phyloP scores from a whole-genome alignment of 352 stramenopile species.

The Halophytophthora polymorphica region DNA sequence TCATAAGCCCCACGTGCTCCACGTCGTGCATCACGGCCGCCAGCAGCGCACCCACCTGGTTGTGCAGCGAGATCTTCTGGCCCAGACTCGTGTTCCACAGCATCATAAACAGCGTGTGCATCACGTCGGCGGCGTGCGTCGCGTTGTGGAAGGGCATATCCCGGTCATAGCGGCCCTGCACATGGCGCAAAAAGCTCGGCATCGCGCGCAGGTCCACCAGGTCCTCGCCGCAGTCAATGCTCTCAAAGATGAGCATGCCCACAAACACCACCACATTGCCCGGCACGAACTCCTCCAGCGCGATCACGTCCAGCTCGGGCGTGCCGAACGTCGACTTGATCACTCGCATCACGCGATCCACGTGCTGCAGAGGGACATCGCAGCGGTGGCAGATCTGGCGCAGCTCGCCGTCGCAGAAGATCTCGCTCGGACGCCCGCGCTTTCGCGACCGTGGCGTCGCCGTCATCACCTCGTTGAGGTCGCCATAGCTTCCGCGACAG shows the following conservation, averaged over 20 bases:
- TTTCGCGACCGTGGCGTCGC: conserved; percentile 46
- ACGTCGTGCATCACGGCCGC: conserved; percentile 82
- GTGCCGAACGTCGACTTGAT: conserved; percentile 59
- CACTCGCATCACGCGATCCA: conserved; percentile 48
- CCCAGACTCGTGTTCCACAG: conserved; percentile 52
- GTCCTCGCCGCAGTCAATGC: conserved; percentile 49
- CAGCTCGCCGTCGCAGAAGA: conserved; percentile 50
- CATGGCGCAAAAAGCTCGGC: conserved; percentile 47
- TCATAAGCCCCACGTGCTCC: conserved; percentile 72
- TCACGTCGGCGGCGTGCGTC: conserved; percentile 73
- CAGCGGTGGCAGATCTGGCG: conserved; percentile 48
- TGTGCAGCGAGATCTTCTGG: conserved; percentile 52
- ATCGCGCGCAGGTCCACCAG: conserved; percentile 56
- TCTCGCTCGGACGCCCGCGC: conserved; percentile 35
- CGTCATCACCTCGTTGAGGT: conserved; percentile 43
- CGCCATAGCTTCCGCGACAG: conserved; percentile 21
- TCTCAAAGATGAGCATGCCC: conserved; percentile 69
- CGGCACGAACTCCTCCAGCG: conserved; percentile 61
- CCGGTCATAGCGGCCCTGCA: conserved; percentile 60
- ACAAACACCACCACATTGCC: conserved; percentile 66
- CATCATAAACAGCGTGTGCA: conserved; percentile 77
- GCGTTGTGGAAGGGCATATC: conserved; percentile 83
- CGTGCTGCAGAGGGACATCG: conserved; percentile 35
- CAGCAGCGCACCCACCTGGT: conserved; percentile 70
- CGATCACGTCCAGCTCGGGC: conserved; percentile 62